A percentile compares a stretch with the other conserved stretches of the same genome.
phyloP scores from a whole-genome alignment of 192 early-diverging fungal genomes.

The Backusella sp. region DNA sequence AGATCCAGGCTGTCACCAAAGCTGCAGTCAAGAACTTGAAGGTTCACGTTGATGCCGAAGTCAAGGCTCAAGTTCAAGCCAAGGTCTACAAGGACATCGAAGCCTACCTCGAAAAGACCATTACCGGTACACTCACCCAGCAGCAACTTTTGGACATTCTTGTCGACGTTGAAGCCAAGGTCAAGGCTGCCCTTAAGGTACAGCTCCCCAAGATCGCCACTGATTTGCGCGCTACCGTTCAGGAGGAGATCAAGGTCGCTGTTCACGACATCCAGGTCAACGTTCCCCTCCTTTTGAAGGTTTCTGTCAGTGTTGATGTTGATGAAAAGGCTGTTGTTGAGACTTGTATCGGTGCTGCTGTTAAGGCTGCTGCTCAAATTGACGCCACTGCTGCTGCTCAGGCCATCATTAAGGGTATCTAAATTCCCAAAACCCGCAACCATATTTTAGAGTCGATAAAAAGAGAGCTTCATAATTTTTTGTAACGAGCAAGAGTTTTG shows the following conservation, averaged over 20 bases:
- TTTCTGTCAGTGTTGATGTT: neutral
- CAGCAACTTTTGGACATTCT: conserved; percentile 5
- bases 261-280: conserved; percentile 9
- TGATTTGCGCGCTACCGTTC: neutral
- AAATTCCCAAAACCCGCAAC: neutral
- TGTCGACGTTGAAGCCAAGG: conserved; percentile 16
- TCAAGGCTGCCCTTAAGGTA: neutral
- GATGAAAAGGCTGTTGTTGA: conserved; percentile 14
- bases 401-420: conserved; percentile 14
- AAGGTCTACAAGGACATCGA: conserved; percentile 18
- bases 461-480: neutral
- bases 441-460: neutral
- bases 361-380: conserved; percentile 16
- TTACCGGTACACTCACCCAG: conserved; percentile 1
- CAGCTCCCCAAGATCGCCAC: conserved; percentile 20
- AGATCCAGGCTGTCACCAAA: neutral
- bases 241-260: conserved; percentile 6
- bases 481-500: neutral
- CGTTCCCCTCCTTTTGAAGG: neutral
- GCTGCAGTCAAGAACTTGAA: conserved; percentile 15
- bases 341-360: conserved; percentile 10
- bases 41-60: neutral
- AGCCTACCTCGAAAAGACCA: conserved; percentile 8
- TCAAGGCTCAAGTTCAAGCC: conserved; percentile 15
- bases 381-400: conserved; percentile 10